phyloP scores from a whole-genome alignment of 495 filamentous ascomycete species.

The Aspergillus carlsbadensis region DNA sequence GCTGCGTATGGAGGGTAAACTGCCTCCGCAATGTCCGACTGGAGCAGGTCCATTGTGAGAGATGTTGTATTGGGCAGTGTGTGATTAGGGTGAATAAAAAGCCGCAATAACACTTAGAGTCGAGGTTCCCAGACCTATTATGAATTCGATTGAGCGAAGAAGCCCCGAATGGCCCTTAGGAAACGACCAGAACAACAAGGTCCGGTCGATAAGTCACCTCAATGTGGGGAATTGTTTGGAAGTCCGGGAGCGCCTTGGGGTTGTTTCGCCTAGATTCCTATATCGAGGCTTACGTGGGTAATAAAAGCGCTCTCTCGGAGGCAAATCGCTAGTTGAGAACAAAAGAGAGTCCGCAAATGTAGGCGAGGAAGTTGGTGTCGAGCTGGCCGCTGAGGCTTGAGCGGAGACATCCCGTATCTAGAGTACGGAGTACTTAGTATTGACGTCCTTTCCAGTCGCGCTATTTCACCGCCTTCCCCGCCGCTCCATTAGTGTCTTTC shows the following conservation, averaged over 20 bases:
- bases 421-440: too few species aligned
- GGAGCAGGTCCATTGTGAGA: constrained; percentile 24
- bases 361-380: background rate
- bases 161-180: background rate
- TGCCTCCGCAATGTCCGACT: constrained; percentile 29
- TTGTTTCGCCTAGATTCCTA: background rate
- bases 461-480: constrained; percentile 9
- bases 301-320: background rate
- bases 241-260: background rate
- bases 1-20: constrained; percentile 14
- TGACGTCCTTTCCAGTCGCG: constrained; percentile 3
- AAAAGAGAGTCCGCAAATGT: background rate
- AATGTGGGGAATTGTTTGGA: constrained; percentile 13
- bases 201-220: constrained; percentile 6
- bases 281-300: too few species aligned
- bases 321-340: background rate
- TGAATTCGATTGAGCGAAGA: background rate
- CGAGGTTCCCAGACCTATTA: background rate
- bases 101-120: background rate
- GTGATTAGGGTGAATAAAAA: background rate
- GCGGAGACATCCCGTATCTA: constrained; percentile 4
- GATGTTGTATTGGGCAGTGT: background rate
- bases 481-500: constrained; percentile 5
- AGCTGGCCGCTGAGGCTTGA: background rate
- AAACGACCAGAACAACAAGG: background rate